Conservation (phyloP, 2,329 filamentous ascomycete genomes). For the Fusarium praegraminearum region DNA sequence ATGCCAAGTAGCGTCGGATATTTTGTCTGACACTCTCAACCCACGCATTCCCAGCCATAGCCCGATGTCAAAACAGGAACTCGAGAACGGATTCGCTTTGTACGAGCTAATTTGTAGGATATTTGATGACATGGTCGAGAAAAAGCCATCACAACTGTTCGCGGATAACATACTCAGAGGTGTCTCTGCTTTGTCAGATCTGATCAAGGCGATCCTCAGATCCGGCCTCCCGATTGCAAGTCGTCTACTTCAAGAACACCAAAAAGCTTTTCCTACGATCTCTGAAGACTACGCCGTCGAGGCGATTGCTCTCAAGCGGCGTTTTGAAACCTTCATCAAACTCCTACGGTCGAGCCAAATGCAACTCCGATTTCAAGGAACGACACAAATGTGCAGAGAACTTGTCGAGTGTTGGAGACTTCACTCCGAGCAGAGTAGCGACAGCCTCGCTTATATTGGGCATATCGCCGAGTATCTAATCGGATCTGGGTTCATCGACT, state of each 20-base stretch:
- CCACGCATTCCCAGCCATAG: conserved; percentile 37
- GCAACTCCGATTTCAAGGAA: conserved; percentile 85
- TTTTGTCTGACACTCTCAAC: conserved; percentile 50
- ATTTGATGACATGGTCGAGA: conserved; percentile 64
- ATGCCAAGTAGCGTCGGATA: conserved; percentile 52
- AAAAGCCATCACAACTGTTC: conserved; percentile 64
- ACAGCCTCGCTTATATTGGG: conserved; percentile 64
- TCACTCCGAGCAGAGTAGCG: conserved; percentile 61
- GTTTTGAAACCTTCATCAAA: conserved; percentile 74
- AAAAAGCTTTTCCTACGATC: conserved; percentile 53
- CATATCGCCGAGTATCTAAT: conserved; percentile 78
- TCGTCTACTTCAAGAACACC: conserved; percentile 46
- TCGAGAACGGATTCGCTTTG: conserved; percentile 57
- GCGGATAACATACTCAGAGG: conserved; percentile 58
- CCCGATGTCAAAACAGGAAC: conserved; percentile 48
- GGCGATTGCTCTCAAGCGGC: conserved; percentile 73
- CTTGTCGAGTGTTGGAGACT: conserved; percentile 75
- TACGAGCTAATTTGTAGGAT: conserved; percentile 59
- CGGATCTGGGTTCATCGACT: conserved; percentile 79
- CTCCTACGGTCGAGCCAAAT: conserved; percentile 88
- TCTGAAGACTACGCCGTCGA: conserved; percentile 57
- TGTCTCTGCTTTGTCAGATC: conserved; percentile 58
- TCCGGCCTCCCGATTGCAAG: conserved; percentile 54
- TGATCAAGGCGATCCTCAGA: conserved; percentile 58
- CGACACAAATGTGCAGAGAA: conserved; percentile 77